A percentile compares a stretch with the other conserved stretches of the same genome.
Conservation (phyloP, 108 stramenopile species). For the Mayamaea pseudoterrestris region DNA sequence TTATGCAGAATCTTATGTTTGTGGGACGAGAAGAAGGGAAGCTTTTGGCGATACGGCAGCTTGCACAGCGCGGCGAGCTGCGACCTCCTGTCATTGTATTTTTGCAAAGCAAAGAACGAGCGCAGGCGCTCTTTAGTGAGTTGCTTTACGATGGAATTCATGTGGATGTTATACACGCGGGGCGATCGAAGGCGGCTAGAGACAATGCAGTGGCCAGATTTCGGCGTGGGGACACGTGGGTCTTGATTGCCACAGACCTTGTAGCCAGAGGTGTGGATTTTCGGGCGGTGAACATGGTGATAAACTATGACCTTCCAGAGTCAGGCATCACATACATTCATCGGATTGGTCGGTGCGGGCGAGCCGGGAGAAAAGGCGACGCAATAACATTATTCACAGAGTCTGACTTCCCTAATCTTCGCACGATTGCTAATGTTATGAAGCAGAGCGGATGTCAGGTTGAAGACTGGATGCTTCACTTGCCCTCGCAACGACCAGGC, state of each 20-base stretch:
- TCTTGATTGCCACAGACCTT: constrained; percentile 97
- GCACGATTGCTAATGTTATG: constrained; percentile 94
- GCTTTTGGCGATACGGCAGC: constrained; percentile 84
- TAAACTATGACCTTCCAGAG: constrained; percentile 95
- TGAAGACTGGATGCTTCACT: constrained; percentile 85
- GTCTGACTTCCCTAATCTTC: constrained; percentile 69
- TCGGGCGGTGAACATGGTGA: constrained; percentile 90
- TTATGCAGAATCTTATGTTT: constrained; percentile 87
- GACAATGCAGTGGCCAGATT: constrained; percentile 87
- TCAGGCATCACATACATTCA: constrained; percentile 90
- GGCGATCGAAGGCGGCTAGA: constrained; percentile 69
- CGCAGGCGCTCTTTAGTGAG: constrained; percentile 88
- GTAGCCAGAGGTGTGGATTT: constrained; percentile 97
- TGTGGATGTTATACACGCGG: constrained; percentile 93
- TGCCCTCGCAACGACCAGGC: constrained; percentile 23
- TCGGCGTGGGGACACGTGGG: constrained; percentile 93
- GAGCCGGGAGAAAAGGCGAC: constrained; percentile 84
- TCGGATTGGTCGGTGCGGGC: constrained; percentile 92
- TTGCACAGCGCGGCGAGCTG: constrained; percentile 54
- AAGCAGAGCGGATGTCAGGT: constrained; percentile 85
- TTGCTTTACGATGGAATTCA: constrained; percentile 86
- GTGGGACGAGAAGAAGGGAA: constrained; percentile 98
- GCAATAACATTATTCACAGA: constrained; percentile 97
- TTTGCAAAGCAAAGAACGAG: constrained; percentile 91
- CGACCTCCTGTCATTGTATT: constrained; percentile 85